Percentiles rank a stretch among this genome's conserved stretches.
These are phyloP conservation scores for Myochromella boudieri DNA, from an alignment of 768 basidiomycete genomes.

Conservation along the genomic window DNA sequence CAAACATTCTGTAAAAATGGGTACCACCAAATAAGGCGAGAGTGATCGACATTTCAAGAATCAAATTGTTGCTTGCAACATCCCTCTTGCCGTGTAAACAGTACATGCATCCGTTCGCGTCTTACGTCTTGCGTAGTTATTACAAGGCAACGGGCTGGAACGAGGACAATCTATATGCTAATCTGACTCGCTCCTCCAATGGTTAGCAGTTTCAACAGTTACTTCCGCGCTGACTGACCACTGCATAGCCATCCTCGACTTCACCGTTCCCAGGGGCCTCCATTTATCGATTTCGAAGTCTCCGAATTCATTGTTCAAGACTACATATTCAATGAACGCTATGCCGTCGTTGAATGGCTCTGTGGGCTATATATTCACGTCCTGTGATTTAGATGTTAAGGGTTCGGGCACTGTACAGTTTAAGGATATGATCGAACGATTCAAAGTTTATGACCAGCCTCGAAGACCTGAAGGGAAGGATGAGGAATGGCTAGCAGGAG, in stretches of 20 bases:
- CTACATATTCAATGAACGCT: constrained; percentile 90
- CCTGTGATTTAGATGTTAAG: constrained; percentile 75
- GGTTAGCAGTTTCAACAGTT: constrained; percentile 44
- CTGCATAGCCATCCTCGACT: constrained; percentile 81
- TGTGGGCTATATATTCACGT: constrained; percentile 90
- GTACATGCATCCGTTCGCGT: constrained; percentile 83
- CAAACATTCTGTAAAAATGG: too few relatives aligned
- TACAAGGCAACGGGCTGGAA: constrained; percentile 96
- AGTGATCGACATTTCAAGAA: too few relatives aligned
- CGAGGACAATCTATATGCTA: constrained; percentile 91
- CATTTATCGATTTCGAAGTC: constrained; percentile 84
- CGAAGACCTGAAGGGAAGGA: constrained; percentile 73
- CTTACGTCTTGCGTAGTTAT: constrained; percentile 86
- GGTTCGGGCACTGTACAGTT: constrained; percentile 72
- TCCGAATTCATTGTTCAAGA: constrained; percentile 86
- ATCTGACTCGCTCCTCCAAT: constrained; percentile 85
- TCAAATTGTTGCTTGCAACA: too few relatives aligned
- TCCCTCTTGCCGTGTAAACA: too few relatives aligned
- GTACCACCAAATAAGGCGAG: too few relatives aligned
- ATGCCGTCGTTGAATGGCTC: constrained; percentile 92
- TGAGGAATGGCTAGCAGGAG: constrained; percentile 81
- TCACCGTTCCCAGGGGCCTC: constrained; percentile 78
- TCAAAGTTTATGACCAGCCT: constrained; percentile 82
- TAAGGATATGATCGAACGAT: constrained; percentile 88
- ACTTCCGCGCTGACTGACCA: neutral